Evolutionary conservation across 768 basidiomycete species (phyloP).

Genomic region (Coprinellus aureogranulatus): DNA sequence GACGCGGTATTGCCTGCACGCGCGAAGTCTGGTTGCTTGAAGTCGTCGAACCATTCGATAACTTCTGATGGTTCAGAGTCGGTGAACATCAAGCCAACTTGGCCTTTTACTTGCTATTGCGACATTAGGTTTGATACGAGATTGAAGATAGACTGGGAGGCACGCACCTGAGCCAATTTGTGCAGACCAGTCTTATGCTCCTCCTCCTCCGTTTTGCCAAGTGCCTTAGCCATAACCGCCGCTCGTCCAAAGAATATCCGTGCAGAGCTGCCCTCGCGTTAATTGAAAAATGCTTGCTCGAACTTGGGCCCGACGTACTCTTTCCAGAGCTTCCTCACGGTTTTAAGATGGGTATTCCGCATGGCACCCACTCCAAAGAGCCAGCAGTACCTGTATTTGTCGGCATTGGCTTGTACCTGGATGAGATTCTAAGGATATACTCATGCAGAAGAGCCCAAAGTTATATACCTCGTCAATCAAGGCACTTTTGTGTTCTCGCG

Average conservation of each 20-base stretch:
- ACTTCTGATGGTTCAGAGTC: conserved; percentile 88
- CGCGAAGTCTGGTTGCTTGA: conserved; percentile 87
- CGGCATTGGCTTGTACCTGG: conserved; percentile 78
- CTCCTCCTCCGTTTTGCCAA: conserved; percentile 83
- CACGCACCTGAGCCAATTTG: conserved; percentile 71
- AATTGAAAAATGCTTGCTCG: background rate
- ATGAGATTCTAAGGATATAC: conserved; percentile 3
- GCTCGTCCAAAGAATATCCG: conserved; percentile 86
- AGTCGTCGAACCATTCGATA: conserved; percentile 90
- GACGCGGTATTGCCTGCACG: conserved; percentile 80
- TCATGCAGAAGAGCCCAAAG: background rate
- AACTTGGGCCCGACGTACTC: conserved; percentile 51
- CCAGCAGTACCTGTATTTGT: conserved; percentile 96
- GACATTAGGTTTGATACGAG: too few species aligned
- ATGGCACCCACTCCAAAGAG: conserved; percentile 93
- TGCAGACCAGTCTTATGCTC: conserved; percentile 79
- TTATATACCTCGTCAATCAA: conserved; percentile 72
- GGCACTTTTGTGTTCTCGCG: conserved; percentile 82
- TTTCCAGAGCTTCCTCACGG: conserved; percentile 91
- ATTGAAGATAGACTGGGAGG: conserved; percentile 1
- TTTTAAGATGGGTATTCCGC: conserved; percentile 93
- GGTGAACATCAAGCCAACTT: conserved; percentile 92
- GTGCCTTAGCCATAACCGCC: conserved; percentile 92
- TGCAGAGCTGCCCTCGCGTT: conserved; percentile 57
- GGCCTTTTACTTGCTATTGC: conserved; percentile 87